These are phyloP conservation scores for Fusarium circinatum DNA, from an alignment of 2,329 filamentous ascomycete species.

Conservation along the genomic window DNA sequence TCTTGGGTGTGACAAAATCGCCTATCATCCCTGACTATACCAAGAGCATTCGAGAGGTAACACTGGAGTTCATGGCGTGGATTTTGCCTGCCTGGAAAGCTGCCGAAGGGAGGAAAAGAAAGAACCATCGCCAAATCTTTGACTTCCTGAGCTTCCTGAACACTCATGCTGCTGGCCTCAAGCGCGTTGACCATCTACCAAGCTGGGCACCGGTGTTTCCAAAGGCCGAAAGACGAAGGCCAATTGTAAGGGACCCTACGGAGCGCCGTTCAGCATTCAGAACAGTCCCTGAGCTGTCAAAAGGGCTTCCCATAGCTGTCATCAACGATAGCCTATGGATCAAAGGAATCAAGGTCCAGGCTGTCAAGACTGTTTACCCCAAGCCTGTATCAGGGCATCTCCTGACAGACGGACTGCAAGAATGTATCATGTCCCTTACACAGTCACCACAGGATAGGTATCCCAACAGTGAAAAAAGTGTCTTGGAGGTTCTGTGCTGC, in stretches of 20 bases:
- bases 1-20: not conserved
- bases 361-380: no score
- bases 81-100: not conserved
- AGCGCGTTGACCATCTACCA: not conserved
- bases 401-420: no score
- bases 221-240: not conserved
- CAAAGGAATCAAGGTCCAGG: not conserved
- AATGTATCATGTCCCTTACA: no score
- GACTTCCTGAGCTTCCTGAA: no score
- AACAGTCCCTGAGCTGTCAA: not conserved
- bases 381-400: fast-evolving
- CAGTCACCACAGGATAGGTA: no score
- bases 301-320: not conserved
- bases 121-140: no score
- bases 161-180: not conserved
- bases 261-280: not conserved
- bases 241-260: not conserved
- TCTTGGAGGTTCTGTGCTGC: not conserved
- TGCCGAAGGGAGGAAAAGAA: no score
- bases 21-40: not conserved
- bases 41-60: not conserved
- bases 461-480: not conserved
- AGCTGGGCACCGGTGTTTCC: not conserved
- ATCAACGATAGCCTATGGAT: not conserved
- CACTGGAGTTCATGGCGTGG: not conserved